These are phyloP conservation scores for Penicillium turbatum DNA, from an alignment of 495 filamentous ascomycete genomes.

Conservation along the genomic window DNA sequence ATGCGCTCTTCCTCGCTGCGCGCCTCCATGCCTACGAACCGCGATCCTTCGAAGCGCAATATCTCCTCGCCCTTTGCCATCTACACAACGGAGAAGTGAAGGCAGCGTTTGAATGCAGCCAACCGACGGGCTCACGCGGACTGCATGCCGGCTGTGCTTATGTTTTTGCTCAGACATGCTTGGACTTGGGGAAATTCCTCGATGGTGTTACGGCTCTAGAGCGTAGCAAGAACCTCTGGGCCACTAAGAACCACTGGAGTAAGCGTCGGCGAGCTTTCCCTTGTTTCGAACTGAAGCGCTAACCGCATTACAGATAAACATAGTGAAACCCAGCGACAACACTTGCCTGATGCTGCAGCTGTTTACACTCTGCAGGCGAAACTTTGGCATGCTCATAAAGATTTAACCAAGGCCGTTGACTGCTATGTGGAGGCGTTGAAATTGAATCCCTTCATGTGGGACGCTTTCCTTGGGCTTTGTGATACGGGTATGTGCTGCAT, in stretches of 20 bases:
- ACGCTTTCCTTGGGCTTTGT: constrained; percentile 83
- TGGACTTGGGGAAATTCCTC: constrained; percentile 68
- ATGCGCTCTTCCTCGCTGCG: constrained; percentile 87
- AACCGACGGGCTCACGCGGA: constrained; percentile 56
- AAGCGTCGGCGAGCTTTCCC: constrained; percentile 29
- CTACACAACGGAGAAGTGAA: constrained; percentile 74
- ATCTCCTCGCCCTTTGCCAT: constrained; percentile 80
- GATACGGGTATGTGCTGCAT: constrained; percentile 52
- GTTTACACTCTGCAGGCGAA: constrained; percentile 78
- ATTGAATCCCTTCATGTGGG: constrained; percentile 95
- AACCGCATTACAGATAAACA: constrained; percentile 53
- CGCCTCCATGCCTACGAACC: constrained; percentile 79
- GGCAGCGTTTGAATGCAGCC: constrained; percentile 68
- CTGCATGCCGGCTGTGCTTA: constrained; percentile 83
- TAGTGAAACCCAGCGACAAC: constrained; percentile 58
- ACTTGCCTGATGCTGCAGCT: constrained; percentile 78
- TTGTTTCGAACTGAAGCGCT: constrained; percentile 6
- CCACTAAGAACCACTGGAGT: constrained; percentile 65
- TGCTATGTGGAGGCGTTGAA: constrained; percentile 86
- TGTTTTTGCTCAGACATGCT: constrained; percentile 83
- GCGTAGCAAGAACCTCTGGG: constrained; percentile 65
- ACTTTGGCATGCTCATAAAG: constrained; percentile 74
- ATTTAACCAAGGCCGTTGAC: constrained; percentile 73
- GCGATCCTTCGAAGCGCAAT: constrained; percentile 69
- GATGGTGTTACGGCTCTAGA: constrained; percentile 81